Evolutionary conservation across 78 protist genomes (phyloP).

Genomic region (Chrysochromulina parva): DNA sequence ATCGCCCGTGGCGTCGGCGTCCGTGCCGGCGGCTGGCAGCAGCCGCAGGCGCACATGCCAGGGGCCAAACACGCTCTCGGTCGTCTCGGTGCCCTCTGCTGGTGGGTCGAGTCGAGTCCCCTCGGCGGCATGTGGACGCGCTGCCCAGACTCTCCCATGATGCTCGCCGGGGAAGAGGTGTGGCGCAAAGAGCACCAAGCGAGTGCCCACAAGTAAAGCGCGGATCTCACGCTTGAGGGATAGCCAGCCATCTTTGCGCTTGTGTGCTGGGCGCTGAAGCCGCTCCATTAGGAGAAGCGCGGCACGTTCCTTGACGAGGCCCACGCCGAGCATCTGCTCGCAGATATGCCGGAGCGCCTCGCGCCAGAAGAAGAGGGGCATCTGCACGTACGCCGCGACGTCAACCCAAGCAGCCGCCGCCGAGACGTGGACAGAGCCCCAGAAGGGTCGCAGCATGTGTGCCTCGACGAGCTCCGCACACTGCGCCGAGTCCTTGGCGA

Average conservation of each 20-base stretch:
- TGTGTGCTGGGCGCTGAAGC: background rate
- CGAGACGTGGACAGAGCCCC: background rate
- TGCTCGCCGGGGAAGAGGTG: too few species aligned
- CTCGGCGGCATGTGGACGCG: too few species aligned
- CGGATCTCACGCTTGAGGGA: background rate
- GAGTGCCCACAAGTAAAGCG: background rate
- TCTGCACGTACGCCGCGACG: background rate
- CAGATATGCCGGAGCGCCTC: slow-evolving; percentile 19
- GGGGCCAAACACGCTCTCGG: too few species aligned
- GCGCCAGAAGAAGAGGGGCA: slow-evolving; percentile 21
- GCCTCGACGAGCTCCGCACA: background rate
- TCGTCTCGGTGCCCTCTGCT: too few species aligned
- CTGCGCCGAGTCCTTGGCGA: background rate
- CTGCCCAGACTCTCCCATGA: too few species aligned
- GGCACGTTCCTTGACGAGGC: background rate
- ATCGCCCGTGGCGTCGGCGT: too few species aligned
- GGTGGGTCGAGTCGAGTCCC: too few species aligned
- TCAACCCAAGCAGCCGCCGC: background rate
- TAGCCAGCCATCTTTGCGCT: background rate
- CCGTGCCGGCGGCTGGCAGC: too few species aligned
- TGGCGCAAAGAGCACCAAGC: too few species aligned
- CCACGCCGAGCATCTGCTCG: background rate
- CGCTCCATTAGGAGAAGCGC: background rate
- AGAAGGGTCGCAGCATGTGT: slow-evolving; percentile 6
- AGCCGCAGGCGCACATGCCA: too few species aligned